phyloP scores from a whole-genome alignment of 257 asterid species.

The Capsicum pubescens region DNA sequence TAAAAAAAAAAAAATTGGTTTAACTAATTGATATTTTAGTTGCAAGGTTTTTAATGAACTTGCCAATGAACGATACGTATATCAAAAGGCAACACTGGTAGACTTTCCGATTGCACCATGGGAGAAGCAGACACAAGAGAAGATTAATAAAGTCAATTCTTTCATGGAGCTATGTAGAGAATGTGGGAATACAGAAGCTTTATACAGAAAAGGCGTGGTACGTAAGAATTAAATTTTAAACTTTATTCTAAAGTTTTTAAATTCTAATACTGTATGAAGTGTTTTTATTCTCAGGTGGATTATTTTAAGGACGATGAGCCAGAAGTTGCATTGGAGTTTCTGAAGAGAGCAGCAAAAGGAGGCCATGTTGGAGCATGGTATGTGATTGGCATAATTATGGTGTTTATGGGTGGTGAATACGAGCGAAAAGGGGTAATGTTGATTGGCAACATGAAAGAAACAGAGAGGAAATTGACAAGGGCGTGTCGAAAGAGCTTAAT shows the following conservation, averaged over 20 bases:
- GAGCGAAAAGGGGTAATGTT: not conserved
- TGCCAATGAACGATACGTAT: not conserved
- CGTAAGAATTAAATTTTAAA: not conserved
- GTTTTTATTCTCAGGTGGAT: not conserved
- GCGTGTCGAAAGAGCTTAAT: not conserved
- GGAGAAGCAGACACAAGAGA: not conserved
- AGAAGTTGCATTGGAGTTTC: not conserved
- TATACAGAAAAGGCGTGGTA: not conserved
- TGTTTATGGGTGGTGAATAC: not conserved
- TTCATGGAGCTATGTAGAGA: not conserved
- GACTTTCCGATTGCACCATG: not conserved
- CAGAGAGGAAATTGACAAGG: not conserved
- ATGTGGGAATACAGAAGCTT: not conserved
- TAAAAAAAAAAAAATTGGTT: too few species aligned
- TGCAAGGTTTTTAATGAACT: not conserved
- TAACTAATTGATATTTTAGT: not conserved
- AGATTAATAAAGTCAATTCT: not conserved
- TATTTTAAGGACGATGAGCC: not conserved
- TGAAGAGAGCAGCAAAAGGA: not conserved
- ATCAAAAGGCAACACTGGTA: not conserved
- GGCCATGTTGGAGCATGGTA: conserved; percentile 21
- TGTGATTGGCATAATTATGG: not conserved
- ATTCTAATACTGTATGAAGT: not conserved
- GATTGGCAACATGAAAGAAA: not conserved
- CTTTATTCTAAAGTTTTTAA: not conserved